phyloP scores from a whole-genome alignment of 2,329 filamentous ascomycete species.

The Magnaporthales sp. region DNA sequence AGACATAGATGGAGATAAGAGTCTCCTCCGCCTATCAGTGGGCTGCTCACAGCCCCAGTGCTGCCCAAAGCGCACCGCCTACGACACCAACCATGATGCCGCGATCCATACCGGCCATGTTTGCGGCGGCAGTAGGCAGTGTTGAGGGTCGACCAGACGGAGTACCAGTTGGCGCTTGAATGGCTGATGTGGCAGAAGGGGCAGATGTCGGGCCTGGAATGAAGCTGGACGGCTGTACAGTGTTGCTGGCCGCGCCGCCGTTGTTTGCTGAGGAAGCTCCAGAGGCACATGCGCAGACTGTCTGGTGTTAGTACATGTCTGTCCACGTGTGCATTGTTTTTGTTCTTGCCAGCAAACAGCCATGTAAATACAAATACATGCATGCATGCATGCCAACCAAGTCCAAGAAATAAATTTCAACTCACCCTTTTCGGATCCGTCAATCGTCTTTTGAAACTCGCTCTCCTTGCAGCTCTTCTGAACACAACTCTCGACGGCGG shows the following conservation, averaged over 20 bases:
- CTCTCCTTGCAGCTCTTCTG: slow-evolving; percentile 14
- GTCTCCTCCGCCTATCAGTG: neutral
- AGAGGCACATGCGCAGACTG: slow-evolving; percentile 3
- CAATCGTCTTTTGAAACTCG: slow-evolving; percentile 21
- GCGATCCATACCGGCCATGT: slow-evolving; percentile 9
- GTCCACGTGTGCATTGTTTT: neutral
- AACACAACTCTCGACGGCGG: slow-evolving; percentile 23
- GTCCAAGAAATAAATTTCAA: neutral
- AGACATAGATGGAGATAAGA: neutral
- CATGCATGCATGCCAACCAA: neutral
- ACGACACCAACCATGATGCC: slow-evolving; percentile 1
- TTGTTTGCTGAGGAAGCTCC: neutral
- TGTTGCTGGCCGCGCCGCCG: neutral
- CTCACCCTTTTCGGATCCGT: slow-evolving; percentile 15
- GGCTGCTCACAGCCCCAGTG: neutral
- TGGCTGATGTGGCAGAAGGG: neutral
- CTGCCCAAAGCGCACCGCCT: neutral
- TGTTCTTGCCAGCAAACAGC: too few species aligned
- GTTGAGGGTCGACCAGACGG: neutral
- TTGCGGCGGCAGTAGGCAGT: slow-evolving; percentile 5
- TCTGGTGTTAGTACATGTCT: neutral
- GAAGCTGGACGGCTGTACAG: neutral
- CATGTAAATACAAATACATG: too few species aligned
- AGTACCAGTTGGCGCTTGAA: neutral
- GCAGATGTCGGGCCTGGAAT: neutral